These are phyloP conservation scores for Gossypium trilobum DNA, from an alignment of 441 rosid genomes.

Conservation along the genomic window DNA sequence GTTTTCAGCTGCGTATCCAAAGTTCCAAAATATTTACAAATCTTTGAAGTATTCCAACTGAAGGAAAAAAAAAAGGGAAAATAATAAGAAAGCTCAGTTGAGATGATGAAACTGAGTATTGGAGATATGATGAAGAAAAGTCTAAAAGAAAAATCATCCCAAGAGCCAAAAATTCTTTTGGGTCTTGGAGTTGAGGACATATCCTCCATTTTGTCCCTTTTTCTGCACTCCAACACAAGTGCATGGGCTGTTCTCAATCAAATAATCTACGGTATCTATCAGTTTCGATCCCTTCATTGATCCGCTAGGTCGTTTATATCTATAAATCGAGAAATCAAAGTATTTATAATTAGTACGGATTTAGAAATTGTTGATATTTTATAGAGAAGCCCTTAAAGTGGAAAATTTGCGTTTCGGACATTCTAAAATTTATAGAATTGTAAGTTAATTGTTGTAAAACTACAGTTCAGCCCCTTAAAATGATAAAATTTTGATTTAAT, in stretches of 20 bases:
- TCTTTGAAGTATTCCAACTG: not conserved
- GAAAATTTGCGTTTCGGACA: too few relatives aligned
- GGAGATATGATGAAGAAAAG: not conserved
- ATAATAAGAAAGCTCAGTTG: not conserved
- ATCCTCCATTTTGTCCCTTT: constrained; percentile 75
- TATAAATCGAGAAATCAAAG: constrained; percentile 14
- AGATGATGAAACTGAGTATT: not conserved
- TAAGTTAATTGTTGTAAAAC: too few relatives aligned
- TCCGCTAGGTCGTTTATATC: constrained; percentile 44
- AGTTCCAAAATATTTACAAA: not conserved
- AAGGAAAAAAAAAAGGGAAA: too few relatives aligned
- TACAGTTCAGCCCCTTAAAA: too few relatives aligned
- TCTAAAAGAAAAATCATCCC: constrained; percentile 30
- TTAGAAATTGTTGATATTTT: too few relatives aligned
- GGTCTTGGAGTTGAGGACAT: constrained; percentile 75
- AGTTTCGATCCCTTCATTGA: constrained; percentile 36
- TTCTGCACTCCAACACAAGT: constrained; percentile 75
- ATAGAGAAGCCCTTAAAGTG: too few relatives aligned
- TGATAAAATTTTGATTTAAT: too few relatives aligned
- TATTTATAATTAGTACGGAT: too few relatives aligned
- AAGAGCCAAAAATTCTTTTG: constrained; percentile 85
- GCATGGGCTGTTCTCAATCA: constrained; percentile 72
- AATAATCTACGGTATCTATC: constrained; percentile 63
- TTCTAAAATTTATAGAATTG: too few relatives aligned
- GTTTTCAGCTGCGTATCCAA: not conserved